Conservation (phyloP, 78 protist species). For the Dictyostelium purpureum region DNA sequence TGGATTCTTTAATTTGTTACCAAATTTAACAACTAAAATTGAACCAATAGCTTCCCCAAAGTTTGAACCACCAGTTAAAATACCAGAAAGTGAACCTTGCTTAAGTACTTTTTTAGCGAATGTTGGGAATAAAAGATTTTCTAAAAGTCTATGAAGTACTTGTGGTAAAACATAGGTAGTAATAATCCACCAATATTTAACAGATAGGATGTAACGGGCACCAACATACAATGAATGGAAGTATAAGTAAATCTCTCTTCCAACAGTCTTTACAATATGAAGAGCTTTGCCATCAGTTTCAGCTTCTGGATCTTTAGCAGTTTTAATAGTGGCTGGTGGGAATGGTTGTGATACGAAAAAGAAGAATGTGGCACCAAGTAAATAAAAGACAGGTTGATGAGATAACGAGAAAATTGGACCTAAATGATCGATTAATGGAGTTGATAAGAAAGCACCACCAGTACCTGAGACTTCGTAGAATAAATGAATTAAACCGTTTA, state of each 20-base stretch:
- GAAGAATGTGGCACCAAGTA: background rate
- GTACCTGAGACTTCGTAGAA: conserved; percentile 68
- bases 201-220: conserved; percentile 3
- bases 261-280: background rate
- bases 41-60: conserved; percentile 58
- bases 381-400: conserved; percentile 25
- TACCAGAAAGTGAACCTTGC: conserved; percentile 66
- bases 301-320: background rate
- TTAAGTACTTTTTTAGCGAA: conserved; percentile 61
- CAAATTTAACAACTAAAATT: conserved; percentile 46
- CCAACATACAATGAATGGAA: conserved; percentile 41
- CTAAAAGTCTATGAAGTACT: conserved; percentile 60
- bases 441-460: conserved; percentile 64
- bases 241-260: background rate
- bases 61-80: conserved; percentile 65
- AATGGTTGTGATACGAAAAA: conserved; percentile 43
- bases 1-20: conserved; percentile 58
- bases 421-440: conserved; percentile 13
- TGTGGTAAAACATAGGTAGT: conserved; percentile 71
- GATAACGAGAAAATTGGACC: conserved; percentile 50
- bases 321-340: conserved; percentile 15
- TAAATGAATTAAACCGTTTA: conserved; percentile 53
- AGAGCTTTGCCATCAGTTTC: too few relatives aligned
- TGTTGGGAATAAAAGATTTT: conserved; percentile 53
- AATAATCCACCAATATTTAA: conserved; percentile 58